Base-by-base conservation (phyloP, 495 filamentous ascomycete species). In the Podospora sp. region DNA sequence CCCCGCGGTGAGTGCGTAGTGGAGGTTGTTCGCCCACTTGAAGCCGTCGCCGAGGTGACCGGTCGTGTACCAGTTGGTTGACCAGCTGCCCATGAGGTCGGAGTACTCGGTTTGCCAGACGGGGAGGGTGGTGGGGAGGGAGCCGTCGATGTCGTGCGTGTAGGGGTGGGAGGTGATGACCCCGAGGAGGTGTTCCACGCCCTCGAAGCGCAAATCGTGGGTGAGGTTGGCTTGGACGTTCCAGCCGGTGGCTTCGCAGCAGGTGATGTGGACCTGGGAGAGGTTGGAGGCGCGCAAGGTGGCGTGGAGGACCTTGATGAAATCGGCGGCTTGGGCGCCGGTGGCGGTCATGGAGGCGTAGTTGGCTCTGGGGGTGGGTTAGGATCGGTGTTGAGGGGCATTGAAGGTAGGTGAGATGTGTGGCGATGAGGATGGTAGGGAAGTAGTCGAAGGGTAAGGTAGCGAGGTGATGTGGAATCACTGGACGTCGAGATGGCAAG, bases 201-300 rank as follows among this genome's bases (percentile, higher is more conserved):
- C 83, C 12, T 79, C 77, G 1, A 67, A 70, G 27, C 77, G 71
- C 51, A 86, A 79, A 20, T 75, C 79, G 14, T 69, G 62, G 16
- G 79, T 80, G 60, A 82, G 79, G 12, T 71, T 76, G 20, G 72
- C 69, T 51, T 80, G 76, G 0, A 73, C 68, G 6, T 77, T 70
- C 84, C 83, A 86, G 16, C 83, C 83, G 27, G 78, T 80, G 14
- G 81, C 82, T 60, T 87, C 85, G 57, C 85, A 86, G 72, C 82
- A 86, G 24, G 80, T 75, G 33, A 86, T 76, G 9, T 76, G 71
- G 11, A 79, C 77, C 12, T 35, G 20, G 6, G 71, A 60, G 2
- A 85, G 74, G 7, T 76, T 76, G 1, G 76, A 73, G 1, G 56
- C 66, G 50, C 78, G 60, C 24, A 86, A 72, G 0, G 82, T 79